Base-by-base conservation (phyloP, 2,329 filamentous ascomycete genomes). In the Fusarium decemcellulare region DNA sequence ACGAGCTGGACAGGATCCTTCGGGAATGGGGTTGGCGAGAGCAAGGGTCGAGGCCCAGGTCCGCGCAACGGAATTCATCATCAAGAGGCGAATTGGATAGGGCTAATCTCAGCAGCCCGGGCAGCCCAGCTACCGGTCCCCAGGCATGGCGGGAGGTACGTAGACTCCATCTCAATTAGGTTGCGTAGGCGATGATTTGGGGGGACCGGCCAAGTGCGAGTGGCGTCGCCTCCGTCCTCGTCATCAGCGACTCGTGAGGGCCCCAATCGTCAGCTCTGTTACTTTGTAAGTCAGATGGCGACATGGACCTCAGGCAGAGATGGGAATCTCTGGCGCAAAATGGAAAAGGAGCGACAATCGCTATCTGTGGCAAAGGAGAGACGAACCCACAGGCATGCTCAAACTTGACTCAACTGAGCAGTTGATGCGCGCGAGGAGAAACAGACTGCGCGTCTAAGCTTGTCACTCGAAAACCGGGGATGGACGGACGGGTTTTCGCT, bases 11-110 rank as follows among this genome's bases (percentile, higher is more conserved):
- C 16, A 32, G 29, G 11, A 29, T 8, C 32, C 42, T 46, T 54
- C 16, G 47, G 30, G 36, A 36, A 51, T 51, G 23, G 42, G 37
- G 32, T 34, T 71, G 16, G 15, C n/a, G 27, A 34, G 29, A 44
- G 44, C 64, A 61, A 43, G 54, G 63, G 67, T 68, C 63, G 56
- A 53, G 14, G 32, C 36, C 42, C 37, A 62, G 63, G 68, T 63
- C 64, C 56, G 56, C 68, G 68, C 68, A 71, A 71, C 50, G 51
- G 47, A 43, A 59, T 71, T 71, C 68, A 71, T 71, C 68, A 71
- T 71, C 68, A 56, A 71, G 61, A 71, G 68, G 68, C 68, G 58
- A 71, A 71, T 55, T 44, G 32, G 47, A 23, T 12, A 54, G 55
- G 42, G 47, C 53, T 60, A 67, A 56, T 64, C 57, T 67, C 55